These are phyloP conservation scores for Paecilomyces formosus DNA, from an alignment of 2,329 filamentous ascomycete species.

Conservation along the genomic window DNA sequence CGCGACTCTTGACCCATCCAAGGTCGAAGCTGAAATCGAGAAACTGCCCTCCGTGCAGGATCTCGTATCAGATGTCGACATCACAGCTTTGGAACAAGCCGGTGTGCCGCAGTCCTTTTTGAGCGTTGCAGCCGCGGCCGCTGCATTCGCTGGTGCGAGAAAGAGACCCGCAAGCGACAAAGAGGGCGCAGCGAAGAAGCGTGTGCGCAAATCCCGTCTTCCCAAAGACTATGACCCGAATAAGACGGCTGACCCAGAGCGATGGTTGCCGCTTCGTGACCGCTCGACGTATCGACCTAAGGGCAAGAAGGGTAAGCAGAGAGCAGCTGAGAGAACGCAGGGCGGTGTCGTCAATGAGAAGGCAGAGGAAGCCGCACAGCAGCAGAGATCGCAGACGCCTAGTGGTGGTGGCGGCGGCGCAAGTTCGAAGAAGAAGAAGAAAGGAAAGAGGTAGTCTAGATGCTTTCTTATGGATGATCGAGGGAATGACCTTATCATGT, in stretches of 20 bases:
- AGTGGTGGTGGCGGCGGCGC: conserved; percentile 28
- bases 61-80: conserved; percentile 36
- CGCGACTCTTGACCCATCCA: conserved; percentile 44
- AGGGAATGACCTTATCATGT: conserved; percentile 3
- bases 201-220: conserved; percentile 38
- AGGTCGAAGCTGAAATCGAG: conserved; percentile 28
- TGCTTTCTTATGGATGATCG: background rate
- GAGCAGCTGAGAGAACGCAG: conserved; percentile 70
- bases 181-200: conserved; percentile 29
- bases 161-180: conserved; percentile 33
- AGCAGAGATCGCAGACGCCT: conserved; percentile 17
- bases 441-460: conserved; percentile 38
- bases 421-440: conserved; percentile 44
- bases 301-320: conserved; percentile 86
- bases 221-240: conserved; percentile 55
- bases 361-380: conserved; percentile 46
- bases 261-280: conserved; percentile 88
- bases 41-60: conserved; percentile 33
- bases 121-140: conserved; percentile 21
- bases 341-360: conserved; percentile 74
- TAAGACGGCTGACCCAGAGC: conserved; percentile 79
- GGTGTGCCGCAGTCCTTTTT: conserved; percentile 33
- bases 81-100: conserved; percentile 36
- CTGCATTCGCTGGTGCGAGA: conserved; percentile 25
- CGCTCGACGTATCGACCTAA: conserved; percentile 83